These are phyloP conservation scores for Pestalotiopsis sp. DNA, from an alignment of 2,329 filamentous ascomycete species.

Conservation along the genomic window DNA sequence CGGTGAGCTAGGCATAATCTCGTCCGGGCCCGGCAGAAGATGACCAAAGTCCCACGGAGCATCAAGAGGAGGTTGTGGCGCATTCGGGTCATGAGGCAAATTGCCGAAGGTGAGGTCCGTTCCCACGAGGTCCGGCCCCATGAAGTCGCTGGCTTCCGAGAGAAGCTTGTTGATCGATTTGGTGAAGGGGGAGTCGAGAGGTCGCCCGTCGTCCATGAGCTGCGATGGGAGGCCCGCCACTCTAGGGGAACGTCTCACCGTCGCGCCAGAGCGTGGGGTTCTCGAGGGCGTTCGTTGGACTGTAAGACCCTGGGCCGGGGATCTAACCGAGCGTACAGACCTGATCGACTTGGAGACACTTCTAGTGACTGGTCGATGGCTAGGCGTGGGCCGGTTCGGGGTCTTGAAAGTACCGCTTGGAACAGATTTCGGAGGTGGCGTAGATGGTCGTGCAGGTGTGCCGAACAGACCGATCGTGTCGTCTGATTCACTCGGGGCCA, in stretches of 20 bases:
- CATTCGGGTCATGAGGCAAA: slow-evolving; percentile 41
- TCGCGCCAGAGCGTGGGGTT: slow-evolving; percentile 39
- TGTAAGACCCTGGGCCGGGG: slow-evolving; percentile 43
- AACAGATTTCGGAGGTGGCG: slow-evolving; percentile 53
- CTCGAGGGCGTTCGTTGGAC: slow-evolving; percentile 53
- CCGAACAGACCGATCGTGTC: slow-evolving; percentile 66
- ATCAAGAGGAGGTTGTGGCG: slow-evolving; percentile 28
- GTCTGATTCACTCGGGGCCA: slow-evolving; percentile 37
- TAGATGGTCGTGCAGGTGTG: slow-evolving; percentile 55
- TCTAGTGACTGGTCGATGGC: slow-evolving; percentile 62
- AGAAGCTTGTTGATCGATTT: slow-evolving; percentile 63
- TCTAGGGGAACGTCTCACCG: slow-evolving; percentile 46
- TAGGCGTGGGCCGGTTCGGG: slow-evolving; percentile 63
- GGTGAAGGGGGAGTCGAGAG: slow-evolving; percentile 16
- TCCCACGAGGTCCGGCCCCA: slow-evolving; percentile 25
- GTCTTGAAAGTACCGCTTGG: slow-evolving; percentile 59
- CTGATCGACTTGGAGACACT: slow-evolving; percentile 61
- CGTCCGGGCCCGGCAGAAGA: slow-evolving; percentile 48
- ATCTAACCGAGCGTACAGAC: slow-evolving; percentile 54
- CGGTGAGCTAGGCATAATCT: slow-evolving; percentile 51
- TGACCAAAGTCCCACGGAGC: slow-evolving; percentile 48
- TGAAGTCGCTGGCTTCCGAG: slow-evolving; percentile 55
- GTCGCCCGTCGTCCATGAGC: slow-evolving; percentile 5
- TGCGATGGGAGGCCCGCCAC: slow-evolving; percentile 19
- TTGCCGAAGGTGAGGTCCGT: slow-evolving; percentile 18